Conservation (phyloP, 306 rosid species). For the Malus sieversii region DNA sequence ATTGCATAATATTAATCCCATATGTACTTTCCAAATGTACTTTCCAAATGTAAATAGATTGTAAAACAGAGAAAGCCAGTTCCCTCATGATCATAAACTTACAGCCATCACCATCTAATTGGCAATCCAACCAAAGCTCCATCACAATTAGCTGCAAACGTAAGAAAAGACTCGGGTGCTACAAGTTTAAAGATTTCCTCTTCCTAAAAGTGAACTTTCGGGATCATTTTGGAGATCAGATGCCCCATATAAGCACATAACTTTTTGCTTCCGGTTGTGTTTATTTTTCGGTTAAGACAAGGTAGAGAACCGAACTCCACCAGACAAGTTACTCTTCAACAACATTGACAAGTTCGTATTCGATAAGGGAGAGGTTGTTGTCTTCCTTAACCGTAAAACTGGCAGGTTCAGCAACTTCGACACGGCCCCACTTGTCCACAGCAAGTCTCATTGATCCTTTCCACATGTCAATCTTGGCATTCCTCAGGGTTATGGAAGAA, state of each 20-base stretch:
- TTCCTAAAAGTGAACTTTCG: slow-evolving; percentile 33
- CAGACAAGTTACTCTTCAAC: slow-evolving; percentile 32
- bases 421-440: slow-evolving; percentile 44
- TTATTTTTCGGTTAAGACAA: slow-evolving; percentile 38
- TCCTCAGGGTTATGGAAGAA: slow-evolving; percentile 24
- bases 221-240: slow-evolving; percentile 26
- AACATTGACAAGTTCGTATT: slow-evolving; percentile 31
- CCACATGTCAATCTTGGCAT: slow-evolving; percentile 38
- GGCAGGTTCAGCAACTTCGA: slow-evolving; percentile 37
- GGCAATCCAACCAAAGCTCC: slow-evolving; percentile 37
- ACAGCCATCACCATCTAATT: slow-evolving; percentile 31
- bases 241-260: slow-evolving; percentile 35
- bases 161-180: slow-evolving; percentile 31
- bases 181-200: slow-evolving; percentile 48
- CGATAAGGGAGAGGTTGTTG: slow-evolving; percentile 39
- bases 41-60: slow-evolving; percentile 35
- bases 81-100: slow-evolving; percentile 28
- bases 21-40: too few species aligned
- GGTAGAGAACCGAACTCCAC: slow-evolving; percentile 23
- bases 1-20: slow-evolving; percentile 23
- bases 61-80: slow-evolving; percentile 37
- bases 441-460: slow-evolving; percentile 48
- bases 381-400: slow-evolving; percentile 36
- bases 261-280: slow-evolving; percentile 38
- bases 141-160: slow-evolving; percentile 31